Evolutionary conservation across 768 basidiomycete genomes (phyloP).

Genomic region (Tricholoma hemisulphureum): DNA sequence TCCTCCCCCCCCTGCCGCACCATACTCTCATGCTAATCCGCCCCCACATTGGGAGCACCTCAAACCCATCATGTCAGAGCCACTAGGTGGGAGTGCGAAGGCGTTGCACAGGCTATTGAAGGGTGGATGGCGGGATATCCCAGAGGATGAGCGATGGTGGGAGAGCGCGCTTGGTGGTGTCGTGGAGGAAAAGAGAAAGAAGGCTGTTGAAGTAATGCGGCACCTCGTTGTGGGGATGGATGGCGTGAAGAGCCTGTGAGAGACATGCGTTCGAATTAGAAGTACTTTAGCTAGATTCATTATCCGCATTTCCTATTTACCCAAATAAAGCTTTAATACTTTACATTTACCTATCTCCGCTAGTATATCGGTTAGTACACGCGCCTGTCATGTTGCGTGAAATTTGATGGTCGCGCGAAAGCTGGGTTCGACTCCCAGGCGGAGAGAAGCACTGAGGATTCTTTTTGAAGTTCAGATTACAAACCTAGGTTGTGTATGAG

Average conservation of each 20-base stretch:
- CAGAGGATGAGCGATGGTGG: conserved; percentile 67
- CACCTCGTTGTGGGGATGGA: conserved; percentile 37
- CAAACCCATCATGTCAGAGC: conserved; percentile 34
- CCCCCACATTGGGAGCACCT: conserved; percentile 50
- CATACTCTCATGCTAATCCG: conserved; percentile 40
- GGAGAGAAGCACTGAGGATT: no score
- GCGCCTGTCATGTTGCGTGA: not conserved
- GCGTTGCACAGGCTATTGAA: conserved; percentile 46
- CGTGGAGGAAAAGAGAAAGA: conserved; percentile 41
- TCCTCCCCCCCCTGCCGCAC: conserved; percentile 24
- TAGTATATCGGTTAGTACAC: not conserved
- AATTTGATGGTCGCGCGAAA: not conserved
- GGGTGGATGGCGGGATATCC: conserved; percentile 62
- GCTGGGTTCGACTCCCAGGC: no score
- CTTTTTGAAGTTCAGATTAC: no score
- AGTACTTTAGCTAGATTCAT: no score
- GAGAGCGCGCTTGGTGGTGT: conserved; percentile 52
- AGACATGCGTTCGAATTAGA: no score
- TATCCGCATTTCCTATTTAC: no score
- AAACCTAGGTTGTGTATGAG: no score
- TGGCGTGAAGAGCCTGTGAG: conserved; percentile 23
- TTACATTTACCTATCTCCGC: no score
- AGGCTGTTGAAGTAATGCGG: conserved; percentile 33
- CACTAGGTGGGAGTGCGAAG: conserved; percentile 35
- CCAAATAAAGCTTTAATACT: no score